Base-by-base conservation (phyloP, 2,329 filamentous ascomycete species). In the Juglanconis juglandina region DNA sequence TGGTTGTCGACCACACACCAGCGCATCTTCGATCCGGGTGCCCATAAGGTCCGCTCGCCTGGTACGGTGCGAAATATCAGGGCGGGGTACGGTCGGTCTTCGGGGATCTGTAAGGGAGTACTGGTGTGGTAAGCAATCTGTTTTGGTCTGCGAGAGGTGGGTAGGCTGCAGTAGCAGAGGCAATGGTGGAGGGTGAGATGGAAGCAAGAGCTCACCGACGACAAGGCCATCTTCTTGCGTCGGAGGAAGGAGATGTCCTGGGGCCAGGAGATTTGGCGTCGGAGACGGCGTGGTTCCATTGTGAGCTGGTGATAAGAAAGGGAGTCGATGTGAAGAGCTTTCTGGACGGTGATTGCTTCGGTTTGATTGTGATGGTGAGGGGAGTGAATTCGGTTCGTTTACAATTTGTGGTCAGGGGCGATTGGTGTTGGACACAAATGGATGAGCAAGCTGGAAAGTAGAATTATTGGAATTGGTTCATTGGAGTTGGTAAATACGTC, bases 51-150 rank as follows among this genome's bases (percentile, higher is more conserved):
- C 24, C 33, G 50, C 49, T 58, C 49, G 32, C 33, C 35, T 10
- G 41, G 34, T 13, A 48, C 49, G 14, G 56, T 17, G 13, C 41
- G 49, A 11, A 53, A 58, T 9, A 41, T 11, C 11, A 58, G 49
- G 10, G 37, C 30, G 17, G 56, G 56, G 7, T 52, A 58, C 6
- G 55, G 55, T 9, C 55, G 48, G n/a, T 58, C 32, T 35, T 58
- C 39, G 4, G 30, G 2, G 6, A 35, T 11, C 55, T 56, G 39
- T 4, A 17, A 33, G 4, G 34, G 32, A 10, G 2, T 11, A 11
- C 24, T 37, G 14, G 13, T 35, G 24, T 42, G 11, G 35, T 39
- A 1, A 53, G 51, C n/a, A 17, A 24, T 3, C 11, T 46, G 30
- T 14, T 54, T 39, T 44, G n/a, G 32, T 46, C 10, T 54, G 13